Evolutionary conservation across 257 asterid species (phyloP).

Genomic region (Voacanga thouarsii): DNA sequence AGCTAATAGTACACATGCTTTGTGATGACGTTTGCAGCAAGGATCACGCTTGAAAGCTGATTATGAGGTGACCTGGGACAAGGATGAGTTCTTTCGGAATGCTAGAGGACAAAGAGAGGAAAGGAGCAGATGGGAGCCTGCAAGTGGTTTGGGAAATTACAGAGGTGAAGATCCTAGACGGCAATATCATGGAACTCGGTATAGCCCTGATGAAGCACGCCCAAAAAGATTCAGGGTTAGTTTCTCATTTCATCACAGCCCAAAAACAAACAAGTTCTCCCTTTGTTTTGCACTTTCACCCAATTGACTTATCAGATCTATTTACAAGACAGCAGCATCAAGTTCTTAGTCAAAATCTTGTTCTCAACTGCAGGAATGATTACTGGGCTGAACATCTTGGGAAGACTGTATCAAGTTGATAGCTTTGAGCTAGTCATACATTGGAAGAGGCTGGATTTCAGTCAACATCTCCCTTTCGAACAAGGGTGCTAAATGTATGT

Average conservation of each 20-base stretch:
- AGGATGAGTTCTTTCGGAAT: conserved; percentile 57
- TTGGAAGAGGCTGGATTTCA: not conserved
- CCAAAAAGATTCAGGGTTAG: conserved; percentile 77
- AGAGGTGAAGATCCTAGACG: conserved; percentile 48
- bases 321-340: not conserved
- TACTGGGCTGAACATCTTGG: not conserved
- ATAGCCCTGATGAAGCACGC: conserved; percentile 58
- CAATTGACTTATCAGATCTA: not conserved
- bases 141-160: conserved; percentile 34
- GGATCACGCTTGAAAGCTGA: conserved; percentile 90
- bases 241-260: not conserved
- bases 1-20: not conserved
- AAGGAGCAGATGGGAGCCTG: conserved; percentile 59
- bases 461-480: not conserved
- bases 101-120: conserved; percentile 52
- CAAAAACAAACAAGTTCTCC: not conserved
- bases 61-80: conserved; percentile 84
- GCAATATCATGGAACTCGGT: conserved; percentile 36
- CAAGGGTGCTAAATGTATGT: not conserved
- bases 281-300: not conserved
- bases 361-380: conserved; percentile 16
- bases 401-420: not conserved
- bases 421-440: not conserved
- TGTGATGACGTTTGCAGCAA: conserved; percentile 52
- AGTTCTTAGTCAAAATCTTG: not conserved